Evolutionary conservation across 148 eudicot genomes (phyloP), one percentile per base, ranked within the genome.

Genomic region (Rhododendron ovatum): DNA sequence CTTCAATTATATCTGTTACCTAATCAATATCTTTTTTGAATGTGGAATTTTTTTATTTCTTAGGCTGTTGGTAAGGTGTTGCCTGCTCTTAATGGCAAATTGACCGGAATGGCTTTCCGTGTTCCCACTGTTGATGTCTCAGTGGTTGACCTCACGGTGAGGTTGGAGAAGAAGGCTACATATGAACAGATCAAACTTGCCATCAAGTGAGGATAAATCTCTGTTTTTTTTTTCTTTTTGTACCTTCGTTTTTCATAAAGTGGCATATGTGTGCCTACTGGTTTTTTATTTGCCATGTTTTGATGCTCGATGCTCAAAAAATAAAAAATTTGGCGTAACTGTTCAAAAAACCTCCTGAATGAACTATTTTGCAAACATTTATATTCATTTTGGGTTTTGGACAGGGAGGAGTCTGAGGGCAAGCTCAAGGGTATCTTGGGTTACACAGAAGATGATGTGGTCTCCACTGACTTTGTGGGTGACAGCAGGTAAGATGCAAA

Each of bases 31-130:
- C 0, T 26, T 22, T 22, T 30, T 2, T 15, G 17, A 37, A 33
- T 76, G 28, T 74, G 75, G 53, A 1, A 4, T 2, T 55, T 20
- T 85, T 48, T 78, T 18, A 37, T 84, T 18, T 84, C 35, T 82
- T 90, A 86, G 96, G 96, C 96, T 92, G 96, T 93, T 7, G 96
- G 96, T 9, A 93, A 93, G 91, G 96, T 93, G 74, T 89, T 93
- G 83, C 96, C 96, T 30, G 88, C 91, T 3, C 80, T 93, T 85
- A 93, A 93, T 48, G 96, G 96, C 4, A 93, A 93, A 76, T 90
- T 93, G 93, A 93, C 95, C 3, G 95, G 95, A 51, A 93, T 93
- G 95, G 82, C 95, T 7, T 93, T 93, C 93, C 93, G 96, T 86
- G 96, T 93, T 18, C 96, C 96, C 14, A 93, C 96, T 65, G 92